Evolutionary conservation across 1,284 basidiomycete genomes (phyloP).

Genomic region (Trametes versicolor): DNA sequence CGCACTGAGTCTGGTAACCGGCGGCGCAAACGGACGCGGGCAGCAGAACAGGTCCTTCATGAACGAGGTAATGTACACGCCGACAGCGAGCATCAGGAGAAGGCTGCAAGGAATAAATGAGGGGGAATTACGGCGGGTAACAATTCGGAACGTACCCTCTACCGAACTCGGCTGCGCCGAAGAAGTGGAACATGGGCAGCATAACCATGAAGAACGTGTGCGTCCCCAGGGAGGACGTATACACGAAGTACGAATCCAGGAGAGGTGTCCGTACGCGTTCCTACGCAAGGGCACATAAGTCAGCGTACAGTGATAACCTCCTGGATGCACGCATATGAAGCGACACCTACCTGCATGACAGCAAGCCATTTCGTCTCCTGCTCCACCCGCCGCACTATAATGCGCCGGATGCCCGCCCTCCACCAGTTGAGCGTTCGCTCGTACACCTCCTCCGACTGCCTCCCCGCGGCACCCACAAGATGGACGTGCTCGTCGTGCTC

Average conservation of each 20-base stretch:
- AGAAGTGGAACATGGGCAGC: conserved; percentile 89
- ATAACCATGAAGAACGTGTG: conserved; percentile 97
- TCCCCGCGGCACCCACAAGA: conserved; percentile 43
- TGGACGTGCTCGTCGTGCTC: conserved; percentile 16
- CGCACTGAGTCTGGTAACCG: conserved; percentile 87
- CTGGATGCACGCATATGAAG: neutral
- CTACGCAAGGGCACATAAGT: too few species aligned
- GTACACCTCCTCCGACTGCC: conserved; percentile 67
- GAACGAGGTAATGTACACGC: conserved; percentile 87
- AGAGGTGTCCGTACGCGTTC: conserved; percentile 69
- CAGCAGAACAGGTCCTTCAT: conserved; percentile 92
- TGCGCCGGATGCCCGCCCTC: conserved; percentile 71
- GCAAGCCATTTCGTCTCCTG: conserved; percentile 76
- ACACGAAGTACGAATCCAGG: conserved; percentile 91
- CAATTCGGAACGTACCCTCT: conserved; percentile 65
- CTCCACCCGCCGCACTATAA: conserved; percentile 67
- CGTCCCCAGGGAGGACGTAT: conserved; percentile 89
- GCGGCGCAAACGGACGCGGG: conserved; percentile 91
- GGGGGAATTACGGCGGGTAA: neutral
- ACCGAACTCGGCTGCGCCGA: conserved; percentile 78
- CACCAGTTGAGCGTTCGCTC: conserved; percentile 70
- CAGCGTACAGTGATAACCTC: too few species aligned
- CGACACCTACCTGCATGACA: conserved; percentile 67
- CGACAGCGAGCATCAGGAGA: conserved; percentile 78
- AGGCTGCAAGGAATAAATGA: conserved; percentile 55